Evolutionary conservation across 23 red algal genomes (phyloP).

Genomic region (Pyropia yezoensis): DNA sequence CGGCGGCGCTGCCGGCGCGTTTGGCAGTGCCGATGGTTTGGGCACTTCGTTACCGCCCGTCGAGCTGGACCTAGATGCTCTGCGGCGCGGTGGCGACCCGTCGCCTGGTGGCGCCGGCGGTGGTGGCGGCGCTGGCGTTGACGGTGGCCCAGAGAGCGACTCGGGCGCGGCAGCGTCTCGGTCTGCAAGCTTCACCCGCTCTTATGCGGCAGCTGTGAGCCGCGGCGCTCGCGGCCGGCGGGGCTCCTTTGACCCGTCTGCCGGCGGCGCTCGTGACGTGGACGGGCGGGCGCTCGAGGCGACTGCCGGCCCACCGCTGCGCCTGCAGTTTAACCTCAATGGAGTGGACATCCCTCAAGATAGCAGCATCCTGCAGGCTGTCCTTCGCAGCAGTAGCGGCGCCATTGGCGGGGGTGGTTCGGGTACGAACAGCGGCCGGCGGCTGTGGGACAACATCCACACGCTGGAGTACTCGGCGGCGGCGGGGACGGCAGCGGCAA

Average conservation of each 20-base stretch:
- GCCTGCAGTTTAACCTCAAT: constrained; percentile 44
- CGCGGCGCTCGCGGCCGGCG: constrained; percentile 37
- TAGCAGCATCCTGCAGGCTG: constrained; percentile 59
- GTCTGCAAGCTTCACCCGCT: constrained; percentile 16
- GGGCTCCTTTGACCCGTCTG: constrained; percentile 1
- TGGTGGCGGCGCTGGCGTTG: neutral
- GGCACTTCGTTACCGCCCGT: constrained; percentile 55
- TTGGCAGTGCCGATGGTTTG: constrained; percentile 35
- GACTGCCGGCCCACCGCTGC: neutral
- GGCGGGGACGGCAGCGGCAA: neutral
- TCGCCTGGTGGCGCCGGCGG: neutral
- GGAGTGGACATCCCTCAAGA: constrained; percentile 35
- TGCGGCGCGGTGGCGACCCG: constrained; percentile 1
- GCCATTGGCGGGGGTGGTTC: neutral
- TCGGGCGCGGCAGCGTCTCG: constrained; percentile 6
- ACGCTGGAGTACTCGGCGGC: constrained; percentile 29
- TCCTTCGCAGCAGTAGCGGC: constrained; percentile 12
- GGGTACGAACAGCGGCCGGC: constrained; percentile 6
- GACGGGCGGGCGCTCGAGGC: neutral
- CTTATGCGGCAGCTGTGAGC: constrained; percentile 29
- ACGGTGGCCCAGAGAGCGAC: neutral
- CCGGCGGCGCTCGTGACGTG: neutral
- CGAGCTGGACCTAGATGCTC: constrained; percentile 52
- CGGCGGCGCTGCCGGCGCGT: constrained; percentile 15
- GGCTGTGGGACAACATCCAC: constrained; percentile 74